Evolutionary conservation across 2,329 filamentous ascomycete species (phyloP).

Genomic region (Calonectria fujianensis): DNA sequence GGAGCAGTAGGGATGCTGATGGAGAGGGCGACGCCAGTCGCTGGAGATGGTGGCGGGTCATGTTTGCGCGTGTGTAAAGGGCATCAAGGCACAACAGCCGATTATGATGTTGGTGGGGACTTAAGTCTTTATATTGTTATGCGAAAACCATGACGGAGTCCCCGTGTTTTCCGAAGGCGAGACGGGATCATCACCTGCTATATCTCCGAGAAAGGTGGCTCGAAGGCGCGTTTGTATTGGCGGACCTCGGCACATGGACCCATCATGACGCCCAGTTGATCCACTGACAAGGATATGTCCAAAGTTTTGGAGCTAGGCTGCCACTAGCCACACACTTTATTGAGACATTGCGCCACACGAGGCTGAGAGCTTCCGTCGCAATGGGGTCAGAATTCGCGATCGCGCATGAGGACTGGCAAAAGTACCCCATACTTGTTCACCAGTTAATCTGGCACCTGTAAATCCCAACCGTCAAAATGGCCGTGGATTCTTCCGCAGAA

Average conservation of each 20-base stretch:
- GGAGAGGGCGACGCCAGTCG: conserved; percentile 79
- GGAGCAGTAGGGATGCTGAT: conserved; percentile 77
- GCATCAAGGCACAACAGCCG: neutral
- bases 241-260: conserved; percentile 25
- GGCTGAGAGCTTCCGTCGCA: conserved; percentile 46
- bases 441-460: neutral
- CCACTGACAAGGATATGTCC: conserved; percentile 13
- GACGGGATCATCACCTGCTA: conserved; percentile 11
- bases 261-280: conserved; percentile 48
- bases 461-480: conserved; percentile 48
- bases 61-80: conserved; percentile 47
- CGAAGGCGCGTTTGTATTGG: conserved; percentile 29
- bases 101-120: neutral
- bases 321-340: conserved; percentile 45
- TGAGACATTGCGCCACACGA: conserved; percentile 49
- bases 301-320: neutral
- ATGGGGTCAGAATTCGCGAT: conserved; percentile 22
- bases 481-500: conserved; percentile 53
- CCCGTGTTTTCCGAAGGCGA: conserved; percentile 21
- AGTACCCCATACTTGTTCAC: neutral
- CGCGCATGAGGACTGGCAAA: neutral
- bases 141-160: neutral
- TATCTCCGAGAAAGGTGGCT: conserved; percentile 24
- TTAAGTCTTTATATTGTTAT: conserved; percentile 12
- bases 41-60: conserved; percentile 77